Evolutionary conservation across 2,329 filamentous ascomycete genomes (phyloP), one percentile per base, ranked within the genome.

Genomic region (Aureobasidium sp.): DNA sequence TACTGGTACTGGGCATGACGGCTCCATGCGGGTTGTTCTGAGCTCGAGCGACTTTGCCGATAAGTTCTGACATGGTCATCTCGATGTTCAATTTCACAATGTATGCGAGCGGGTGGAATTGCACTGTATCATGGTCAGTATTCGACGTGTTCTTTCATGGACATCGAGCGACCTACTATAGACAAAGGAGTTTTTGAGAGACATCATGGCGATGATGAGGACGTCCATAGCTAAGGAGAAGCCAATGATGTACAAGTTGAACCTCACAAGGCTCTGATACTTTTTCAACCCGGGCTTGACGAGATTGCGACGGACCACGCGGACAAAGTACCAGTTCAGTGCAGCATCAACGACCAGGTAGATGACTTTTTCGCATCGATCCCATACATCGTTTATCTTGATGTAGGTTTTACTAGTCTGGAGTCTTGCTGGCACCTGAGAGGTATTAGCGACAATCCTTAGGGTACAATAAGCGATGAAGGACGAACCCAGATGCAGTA

Each of bases 61-160:
- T 74, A 19, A 79, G 69, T 48, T 74, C 71, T 55, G 75, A 74
- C 70, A 78, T 74, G 47, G 71, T 72, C 69, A 78, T 74, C 60
- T 77, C 74, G 60, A 79, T 76, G 58, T 75, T 70, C 32, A 77
- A 65, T 57, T 77, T 77, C 54, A 74, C 64, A 12, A 74, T 63
- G 59, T 74, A 77, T 5, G 70, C 75, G 3, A 78, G 64, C 0
- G 76, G 75, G 53, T 76, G 73, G 57, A 76, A 73, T 60, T 76
- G 48, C 48, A 51, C 48, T 51, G 25, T 17, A 2, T 16, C 14
- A 16, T 10, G 6, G 21, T 51, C 8, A 51, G 48, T 39, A 7
- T 16, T 16, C 6, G 24, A 21, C 12, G 6, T n/a, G 11, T 21
- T 40, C 12, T 8, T 4, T 7, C 32, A 16, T 10, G 8, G 3